Percentiles rank a stretch among this genome's conserved stretches.
Conservation (phyloP, 345 rosid species). For the Luvunga scandens region DNA sequence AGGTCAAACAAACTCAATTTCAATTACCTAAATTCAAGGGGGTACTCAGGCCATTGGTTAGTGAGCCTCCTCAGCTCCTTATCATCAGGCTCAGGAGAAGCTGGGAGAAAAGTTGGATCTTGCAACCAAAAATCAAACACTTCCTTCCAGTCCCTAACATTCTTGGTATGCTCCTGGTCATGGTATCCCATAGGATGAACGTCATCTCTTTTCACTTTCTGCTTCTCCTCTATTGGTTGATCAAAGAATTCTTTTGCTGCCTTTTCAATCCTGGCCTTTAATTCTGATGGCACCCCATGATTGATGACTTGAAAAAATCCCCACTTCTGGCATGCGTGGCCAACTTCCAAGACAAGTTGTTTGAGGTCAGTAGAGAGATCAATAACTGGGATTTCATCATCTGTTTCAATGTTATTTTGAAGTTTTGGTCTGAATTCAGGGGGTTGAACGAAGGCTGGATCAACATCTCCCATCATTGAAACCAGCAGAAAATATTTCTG, state of each 20-base stretch:
- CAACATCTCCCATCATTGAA: conserved; percentile 44
- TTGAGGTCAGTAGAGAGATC: conserved; percentile 42
- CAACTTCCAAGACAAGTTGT: conserved; percentile 39
- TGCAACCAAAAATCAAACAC: conserved; percentile 61
- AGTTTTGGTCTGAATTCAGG: conserved; percentile 48
- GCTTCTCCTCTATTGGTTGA: conserved; percentile 53
- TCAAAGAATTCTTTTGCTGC: conserved; percentile 51
- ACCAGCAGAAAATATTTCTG: neutral
- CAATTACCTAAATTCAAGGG: conserved; percentile 58
- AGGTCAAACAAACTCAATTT: neutral
- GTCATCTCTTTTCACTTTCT: conserved; percentile 62
- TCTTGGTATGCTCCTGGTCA: conserved; percentile 85
- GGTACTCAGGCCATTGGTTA: conserved; percentile 77
- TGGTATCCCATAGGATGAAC: conserved; percentile 67
- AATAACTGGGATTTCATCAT: conserved; percentile 60
- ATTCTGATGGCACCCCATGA: conserved; percentile 67
- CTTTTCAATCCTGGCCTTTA: conserved; percentile 34
- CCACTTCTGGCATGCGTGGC: conserved; percentile 73
- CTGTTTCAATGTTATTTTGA: conserved; percentile 17
- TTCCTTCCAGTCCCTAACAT: conserved; percentile 94
- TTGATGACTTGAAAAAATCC: conserved; percentile 86
- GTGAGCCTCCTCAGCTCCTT: conserved; percentile 39
- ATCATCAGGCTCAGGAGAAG: conserved; percentile 50
- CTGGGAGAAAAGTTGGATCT: conserved; percentile 62
- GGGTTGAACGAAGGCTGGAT: conserved; percentile 55